Evolutionary conservation across 2,329 filamentous ascomycete species (phyloP).

Genomic region (Helotiales sp.): DNA sequence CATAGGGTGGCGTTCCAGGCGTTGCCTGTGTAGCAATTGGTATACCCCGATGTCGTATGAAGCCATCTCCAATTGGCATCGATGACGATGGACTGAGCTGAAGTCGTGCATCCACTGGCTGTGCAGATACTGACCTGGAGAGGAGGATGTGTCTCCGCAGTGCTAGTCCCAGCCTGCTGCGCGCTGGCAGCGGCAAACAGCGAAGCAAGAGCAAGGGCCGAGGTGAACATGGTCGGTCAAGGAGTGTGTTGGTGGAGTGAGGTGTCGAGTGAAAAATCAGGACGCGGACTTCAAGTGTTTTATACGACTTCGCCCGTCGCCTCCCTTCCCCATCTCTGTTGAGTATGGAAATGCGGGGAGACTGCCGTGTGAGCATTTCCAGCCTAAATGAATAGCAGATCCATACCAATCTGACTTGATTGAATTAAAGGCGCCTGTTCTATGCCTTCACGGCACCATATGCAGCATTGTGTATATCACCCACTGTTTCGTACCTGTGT

Average conservation of each 20-base stretch:
- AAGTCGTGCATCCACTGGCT: slow-evolving; percentile 46
- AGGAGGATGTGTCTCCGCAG: slow-evolving; percentile 50
- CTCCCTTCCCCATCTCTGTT: neutral
- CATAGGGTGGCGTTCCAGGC: slow-evolving; percentile 44
- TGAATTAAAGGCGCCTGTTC: slow-evolving; percentile 11
- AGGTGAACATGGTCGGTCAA: slow-evolving; percentile 32
- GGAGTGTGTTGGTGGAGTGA: slow-evolving; percentile 2
- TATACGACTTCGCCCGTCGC: slow-evolving; percentile 23
- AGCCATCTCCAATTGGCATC: slow-evolving; percentile 63
- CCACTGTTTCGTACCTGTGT: neutral
- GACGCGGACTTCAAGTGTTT: slow-evolving; percentile 9
- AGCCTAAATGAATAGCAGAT: slow-evolving; percentile 20
- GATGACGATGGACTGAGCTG: slow-evolving; percentile 50
- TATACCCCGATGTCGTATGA: slow-evolving; percentile 45
- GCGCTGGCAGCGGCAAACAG: slow-evolving; percentile 45
- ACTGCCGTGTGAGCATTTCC: slow-evolving; percentile 23
- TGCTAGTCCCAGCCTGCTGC: slow-evolving; percentile 49
- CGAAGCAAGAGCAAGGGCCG: slow-evolving; percentile 42
- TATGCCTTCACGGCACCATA: slow-evolving; percentile 15
- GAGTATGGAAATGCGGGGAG: slow-evolving; percentile 31
- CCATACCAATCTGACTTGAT: slow-evolving; percentile 15
- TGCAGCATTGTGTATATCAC: slow-evolving; percentile 6
- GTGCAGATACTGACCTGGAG: slow-evolving; percentile 54
- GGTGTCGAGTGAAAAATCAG: neutral
- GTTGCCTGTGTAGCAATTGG: slow-evolving; percentile 45